phyloP scores from a whole-genome alignment of 176 grass and related monocot species.

The Avena eriantha region DNA sequence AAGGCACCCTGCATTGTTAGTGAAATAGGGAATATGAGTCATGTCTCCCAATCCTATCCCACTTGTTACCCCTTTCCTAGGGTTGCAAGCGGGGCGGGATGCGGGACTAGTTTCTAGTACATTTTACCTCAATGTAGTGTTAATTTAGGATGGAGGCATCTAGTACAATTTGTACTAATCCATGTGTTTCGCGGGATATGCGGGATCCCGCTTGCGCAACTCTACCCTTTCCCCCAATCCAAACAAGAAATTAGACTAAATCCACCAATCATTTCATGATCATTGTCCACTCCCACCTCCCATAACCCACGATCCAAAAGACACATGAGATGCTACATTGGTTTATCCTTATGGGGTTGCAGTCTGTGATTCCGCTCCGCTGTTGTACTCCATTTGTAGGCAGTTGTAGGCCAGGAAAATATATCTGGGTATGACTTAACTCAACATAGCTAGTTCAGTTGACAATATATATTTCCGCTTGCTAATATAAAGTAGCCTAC shows the following conservation, averaged over 20 bases:
- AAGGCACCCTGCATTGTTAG: not conserved
- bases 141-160: no score
- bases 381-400: not conserved
- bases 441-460: slow-evolving; percentile 34
- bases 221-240: no score
- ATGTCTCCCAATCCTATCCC: not conserved
- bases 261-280: no score
- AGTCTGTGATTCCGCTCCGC: no score
- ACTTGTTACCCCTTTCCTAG: not conserved
- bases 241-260: no score
- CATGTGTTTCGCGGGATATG: no score
- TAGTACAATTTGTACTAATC: no score
- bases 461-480: not conserved
- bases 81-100: no score
- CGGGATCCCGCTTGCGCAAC: no score
- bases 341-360: not conserved
- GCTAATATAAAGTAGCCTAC: not conserved
- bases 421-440: not conserved
- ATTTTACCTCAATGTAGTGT: no score
- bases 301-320: not conserved
- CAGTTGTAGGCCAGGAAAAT: slow-evolving; percentile 22
- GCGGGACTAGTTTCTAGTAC: no score
- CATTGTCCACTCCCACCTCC: not conserved
- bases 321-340: not conserved
- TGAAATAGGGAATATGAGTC: not conserved